Base-by-base conservation (phyloP, 345 rosid genomes). In the Salix suchowensis region DNA sequence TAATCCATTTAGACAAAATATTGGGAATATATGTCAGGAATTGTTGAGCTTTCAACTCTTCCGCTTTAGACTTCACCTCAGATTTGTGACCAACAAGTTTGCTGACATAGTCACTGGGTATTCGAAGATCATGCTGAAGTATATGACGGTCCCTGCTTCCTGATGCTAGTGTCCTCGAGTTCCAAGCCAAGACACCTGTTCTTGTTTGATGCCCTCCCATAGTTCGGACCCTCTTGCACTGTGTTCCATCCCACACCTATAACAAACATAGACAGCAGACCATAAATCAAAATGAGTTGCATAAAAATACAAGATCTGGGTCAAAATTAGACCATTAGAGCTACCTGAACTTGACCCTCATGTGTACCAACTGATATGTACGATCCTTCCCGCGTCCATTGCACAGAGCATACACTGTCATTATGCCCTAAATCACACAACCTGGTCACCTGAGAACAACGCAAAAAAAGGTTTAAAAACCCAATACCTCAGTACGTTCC, bases 191-290 rank as follows among this genome's bases (percentile, higher is more conserved):
- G 76, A 92, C 97, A 19, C 99, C 95, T 1, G 97, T 84, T 88
- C 99, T 92, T 15, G 99, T 96, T 77, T 93, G 99, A 82, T 93
- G 99, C 37, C 99, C 97, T 2, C 91, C 86, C 96, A 96, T 92
- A 23, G 97, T 91, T 19, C 98, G 81, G 15, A 96, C 87, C 81
- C 83, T 87, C 87, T 93, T 91, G 80, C 98, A 90, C 76, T 88
- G 94, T 58, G 91, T 84, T 75, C 93, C 99, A 78, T 96, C 98
- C 98, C 99, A 96, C 71, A 96, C 88, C 99, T 95, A 70, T 46
- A 61, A 79, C 36, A 67, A 2, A 21, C 73, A 42, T 68, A 39
- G 65, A 58, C 74, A 67, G 23, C 11, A 55, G 14, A n/a, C 23
- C 62, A 55, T 3, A 4, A 55, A 55, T 21, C 26, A 2, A 52